Evolutionary conservation across 1,284 basidiomycete species (phyloP), one percentile per base, ranked within the genome.

Genomic region (Ustilago cynodontis): DNA sequence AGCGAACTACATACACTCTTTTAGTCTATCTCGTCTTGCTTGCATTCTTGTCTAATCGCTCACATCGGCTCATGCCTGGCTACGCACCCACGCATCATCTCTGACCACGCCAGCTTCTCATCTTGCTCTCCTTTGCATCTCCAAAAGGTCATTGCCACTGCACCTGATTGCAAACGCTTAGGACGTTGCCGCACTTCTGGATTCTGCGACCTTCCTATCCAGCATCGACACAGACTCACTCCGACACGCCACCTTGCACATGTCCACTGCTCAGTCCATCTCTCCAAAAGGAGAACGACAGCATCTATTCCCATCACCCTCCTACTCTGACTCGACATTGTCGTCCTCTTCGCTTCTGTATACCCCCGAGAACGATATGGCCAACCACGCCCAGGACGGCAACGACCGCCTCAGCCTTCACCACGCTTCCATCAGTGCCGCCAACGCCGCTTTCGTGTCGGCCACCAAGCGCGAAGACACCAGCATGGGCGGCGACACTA

Each of bases 391-490:
- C 26, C 71, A 67, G 47, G 59, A 61, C 14, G 43, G 22, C 54
- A 45, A 52, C 50, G 51, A 63, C 20, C 67, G 75, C 49, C 62
- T 78, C 24, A 64, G 62, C 29, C 55, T 72, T 18, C 58, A 71
- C 35, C 58, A 61, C 41, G 58, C 58, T 16, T 76, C 73, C 20
- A 65, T 76, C 58, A 71, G 50, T 35, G 77, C 76, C 29, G 77
- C 77, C 54, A 77, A 76, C 57, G 77, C 71, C 11, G 75, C 71
- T 16, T 78, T 80, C 49, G 55, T 66, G 33, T 71, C 75, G 52
- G 71, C 63, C n/a, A 72, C 71, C 22, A 58, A 65, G 49, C 59
- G 55, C 51, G 54, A 65, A 14, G 64, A 71, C 18, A 20, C 45
- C 11, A 60, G 49, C 41, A 51, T 59, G 53, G 24, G 43, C 14